Evolutionary conservation across 208 protist genomes (phyloP).

Genomic region (Trypanosoma boissoni): DNA sequence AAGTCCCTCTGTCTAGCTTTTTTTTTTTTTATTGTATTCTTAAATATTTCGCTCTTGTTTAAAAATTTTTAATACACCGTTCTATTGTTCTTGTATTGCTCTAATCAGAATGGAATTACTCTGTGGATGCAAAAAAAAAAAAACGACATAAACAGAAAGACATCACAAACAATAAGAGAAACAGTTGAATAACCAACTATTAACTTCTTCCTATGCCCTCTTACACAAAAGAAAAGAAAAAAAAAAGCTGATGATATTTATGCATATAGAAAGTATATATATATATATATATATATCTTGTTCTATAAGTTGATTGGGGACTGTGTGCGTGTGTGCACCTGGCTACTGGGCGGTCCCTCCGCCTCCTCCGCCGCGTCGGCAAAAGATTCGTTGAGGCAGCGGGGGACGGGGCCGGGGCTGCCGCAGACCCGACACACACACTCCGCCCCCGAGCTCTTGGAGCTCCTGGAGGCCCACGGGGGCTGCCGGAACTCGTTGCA

Average conservation of each 20-base stretch:
- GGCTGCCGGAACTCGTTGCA: constrained; percentile 3
- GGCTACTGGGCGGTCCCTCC: constrained; percentile 8
- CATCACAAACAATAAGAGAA: background rate
- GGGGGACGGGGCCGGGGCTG: constrained; percentile 22
- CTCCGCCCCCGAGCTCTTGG: background rate
- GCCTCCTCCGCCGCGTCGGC: constrained; percentile 21
- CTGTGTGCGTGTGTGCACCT: constrained; percentile 26
- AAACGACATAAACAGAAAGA: constrained; percentile 2
- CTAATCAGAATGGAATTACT: too few relatives aligned
- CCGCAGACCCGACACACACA: too few relatives aligned
- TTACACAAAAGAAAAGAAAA: background rate
- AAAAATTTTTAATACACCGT: background rate
- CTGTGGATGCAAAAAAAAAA: constrained; percentile 3
- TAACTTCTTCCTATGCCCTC: too few relatives aligned
- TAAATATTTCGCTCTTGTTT: background rate
- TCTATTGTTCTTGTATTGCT: background rate
- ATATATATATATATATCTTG: constrained; percentile 12
- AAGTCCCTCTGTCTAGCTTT: background rate
- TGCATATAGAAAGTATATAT: too few relatives aligned
- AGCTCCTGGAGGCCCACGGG: constrained; percentile 12
- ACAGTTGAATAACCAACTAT: constrained; percentile 7
- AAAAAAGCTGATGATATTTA: too few relatives aligned
- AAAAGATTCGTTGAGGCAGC: constrained; percentile 40
- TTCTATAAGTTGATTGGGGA: constrained; percentile 20
- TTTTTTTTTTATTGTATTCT: background rate